Conservation (phyloP, 2,329 filamentous ascomycete genomes). For the Coniochaeta sp. region DNA sequence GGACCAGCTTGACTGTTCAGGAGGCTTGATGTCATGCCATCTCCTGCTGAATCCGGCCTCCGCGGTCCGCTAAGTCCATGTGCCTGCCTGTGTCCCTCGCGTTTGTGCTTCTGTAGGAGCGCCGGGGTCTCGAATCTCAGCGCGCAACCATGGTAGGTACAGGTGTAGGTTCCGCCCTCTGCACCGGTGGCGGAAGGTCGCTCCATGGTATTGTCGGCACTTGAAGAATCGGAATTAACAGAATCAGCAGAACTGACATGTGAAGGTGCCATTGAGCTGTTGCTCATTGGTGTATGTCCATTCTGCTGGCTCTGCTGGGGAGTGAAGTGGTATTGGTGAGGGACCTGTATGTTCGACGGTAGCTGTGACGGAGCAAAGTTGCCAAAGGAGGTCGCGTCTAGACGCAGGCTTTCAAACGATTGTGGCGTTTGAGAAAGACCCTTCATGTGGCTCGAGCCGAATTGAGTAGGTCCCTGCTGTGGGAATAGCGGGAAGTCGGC, state of each 20-base stretch:
- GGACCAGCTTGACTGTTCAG: conserved; percentile 87
- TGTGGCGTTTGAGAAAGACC: conserved; percentile 13
- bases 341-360: conserved; percentile 30
- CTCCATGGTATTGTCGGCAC: conserved; percentile 23
- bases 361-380: conserved; percentile 25
- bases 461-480: conserved; percentile 40
- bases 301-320: conserved; percentile 26
- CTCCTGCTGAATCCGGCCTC: conserved; percentile 16
- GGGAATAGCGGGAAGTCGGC: conserved; percentile 68
- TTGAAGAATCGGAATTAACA: conserved; percentile 22
- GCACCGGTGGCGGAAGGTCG: conserved; percentile 58
- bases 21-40: conserved; percentile 41
- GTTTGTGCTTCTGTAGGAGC: conserved; percentile 89
- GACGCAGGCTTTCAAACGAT: conserved; percentile 13
- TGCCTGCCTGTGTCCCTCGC: conserved; percentile 81
- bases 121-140: conserved; percentile 81
- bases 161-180: conserved; percentile 87
- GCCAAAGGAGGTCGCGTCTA: conserved; percentile 14
- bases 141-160: conserved; percentile 87
- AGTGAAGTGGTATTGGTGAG: conserved; percentile 46
- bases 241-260: conserved; percentile 36
- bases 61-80: conserved; percentile 37
- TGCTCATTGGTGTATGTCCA: conserved; percentile 27
- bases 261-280: conserved; percentile 23
- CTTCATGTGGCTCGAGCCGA: conserved; percentile 29